phyloP scores from a whole-genome alignment of 345 rosid species.

The Salix exigua region DNA sequence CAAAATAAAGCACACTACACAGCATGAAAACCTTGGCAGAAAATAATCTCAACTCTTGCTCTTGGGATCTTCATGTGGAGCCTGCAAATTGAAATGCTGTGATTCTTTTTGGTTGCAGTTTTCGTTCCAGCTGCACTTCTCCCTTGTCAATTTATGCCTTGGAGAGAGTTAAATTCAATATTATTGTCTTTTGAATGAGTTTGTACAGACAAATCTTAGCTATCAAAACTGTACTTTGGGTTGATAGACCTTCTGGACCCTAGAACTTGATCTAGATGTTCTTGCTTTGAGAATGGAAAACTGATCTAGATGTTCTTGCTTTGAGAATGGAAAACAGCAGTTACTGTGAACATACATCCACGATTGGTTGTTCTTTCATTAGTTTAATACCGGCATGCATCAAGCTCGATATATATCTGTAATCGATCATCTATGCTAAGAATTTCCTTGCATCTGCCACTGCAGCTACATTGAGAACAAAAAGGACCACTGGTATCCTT shows the following conservation, averaged over 20 bases:
- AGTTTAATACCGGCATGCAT: not conserved
- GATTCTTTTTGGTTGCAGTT: not conserved
- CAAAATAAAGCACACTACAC: not conserved
- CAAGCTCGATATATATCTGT: not conserved
- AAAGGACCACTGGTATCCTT: constrained; percentile 33
- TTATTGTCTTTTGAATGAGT: not conserved
- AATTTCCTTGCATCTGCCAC: not conserved
- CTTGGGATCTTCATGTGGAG: not conserved
- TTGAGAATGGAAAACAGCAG: not conserved
- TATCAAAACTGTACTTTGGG: too few relatives aligned
- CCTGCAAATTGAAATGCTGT: not conserved
- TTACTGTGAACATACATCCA: not conserved
- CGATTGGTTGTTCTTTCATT: not conserved
- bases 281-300: not conserved
- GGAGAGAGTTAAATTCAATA: not conserved
- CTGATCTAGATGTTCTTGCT: not conserved
- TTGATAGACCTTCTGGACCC: not conserved
- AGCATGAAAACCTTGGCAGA: not conserved
- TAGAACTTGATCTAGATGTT: not conserved
- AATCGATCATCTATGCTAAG: not conserved
- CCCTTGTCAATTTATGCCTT: not conserved
- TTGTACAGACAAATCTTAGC: not conserved
- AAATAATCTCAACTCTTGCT: not conserved
- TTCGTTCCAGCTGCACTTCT: not conserved
- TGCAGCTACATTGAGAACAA: constrained; percentile 28